Evolutionary conservation across 1,284 basidiomycete genomes (phyloP), one percentile per base, ranked within the genome.

Genomic region (Mycosarcoma mackinlayi): DNA sequence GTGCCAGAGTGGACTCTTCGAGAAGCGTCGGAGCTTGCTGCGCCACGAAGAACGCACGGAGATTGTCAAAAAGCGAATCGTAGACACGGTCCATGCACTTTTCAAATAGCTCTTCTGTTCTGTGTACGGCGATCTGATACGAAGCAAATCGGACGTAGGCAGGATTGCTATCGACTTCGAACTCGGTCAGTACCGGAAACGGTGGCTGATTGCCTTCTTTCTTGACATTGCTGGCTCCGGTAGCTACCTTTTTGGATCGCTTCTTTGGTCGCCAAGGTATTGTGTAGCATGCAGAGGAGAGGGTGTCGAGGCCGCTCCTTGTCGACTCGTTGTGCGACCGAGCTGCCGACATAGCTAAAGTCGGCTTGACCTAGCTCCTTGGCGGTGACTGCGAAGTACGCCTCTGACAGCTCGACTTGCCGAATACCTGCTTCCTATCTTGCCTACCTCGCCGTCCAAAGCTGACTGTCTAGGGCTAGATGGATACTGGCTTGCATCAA

Each of bases 281-380:
- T 28, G 69, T 72, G 49, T 63, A 72, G 69, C 69, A 72, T 25
- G 49, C 52, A 1, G 69, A 63, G 6, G 69, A 72, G 59, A 67
- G 59, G 0, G 35, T 48, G 38, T 72, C 64, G 33, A 72, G 64
- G 34, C 56, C 48, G 31, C 50, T 61, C 6, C 18, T 27, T 5
- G 41, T n/a, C 23, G 56, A 38, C 39, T 45, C 52, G 34, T 18
- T 51, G n/a, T 52, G 51, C 11, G 57, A 30, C 40, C 44, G 51
- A 9, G 47, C 30, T 11, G 48, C 38, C 6, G 63, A 55, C 63
- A 66, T 66, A 19, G 23, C 34, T 19, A 39, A n/a, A 11, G 7
- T n/a, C n/a, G n/a, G n/a, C n/a, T n/a, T n/a, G n/a, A n/a, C n/a
- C n/a, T n/a, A n/a, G n/a, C n/a, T n/a, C n/a, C n/a, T n/a, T n/a